phyloP scores from a whole-genome alignment of 257 asterid species.

The Lycium barbarum region DNA sequence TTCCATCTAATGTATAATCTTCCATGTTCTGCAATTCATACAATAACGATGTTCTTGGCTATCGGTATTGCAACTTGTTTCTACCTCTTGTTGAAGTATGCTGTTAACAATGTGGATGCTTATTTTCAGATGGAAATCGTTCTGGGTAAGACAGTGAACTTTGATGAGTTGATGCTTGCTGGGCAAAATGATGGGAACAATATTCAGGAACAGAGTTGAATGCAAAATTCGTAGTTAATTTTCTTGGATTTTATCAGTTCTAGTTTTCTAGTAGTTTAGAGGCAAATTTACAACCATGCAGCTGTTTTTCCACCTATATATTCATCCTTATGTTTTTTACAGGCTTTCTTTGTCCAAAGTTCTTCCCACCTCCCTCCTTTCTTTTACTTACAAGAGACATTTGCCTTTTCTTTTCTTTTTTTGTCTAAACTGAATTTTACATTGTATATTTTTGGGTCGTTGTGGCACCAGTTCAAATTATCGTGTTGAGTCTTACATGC shows the following conservation, averaged over 20 bases:
- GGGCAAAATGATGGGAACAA: constrained; percentile 56
- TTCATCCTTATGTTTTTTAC: neutral
- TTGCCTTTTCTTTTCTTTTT: neutral
- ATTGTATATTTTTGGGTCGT: neutral
- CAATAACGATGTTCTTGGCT: neutral
- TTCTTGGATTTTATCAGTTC: neutral
- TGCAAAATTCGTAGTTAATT: neutral
- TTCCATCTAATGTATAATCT: neutral
- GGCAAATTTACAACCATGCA: neutral
- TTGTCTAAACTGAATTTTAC: neutral
- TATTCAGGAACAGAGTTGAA: constrained; percentile 47
- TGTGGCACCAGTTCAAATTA: neutral
- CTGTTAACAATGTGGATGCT: neutral
- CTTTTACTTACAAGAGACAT: neutral
- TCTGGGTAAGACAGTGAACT: constrained; percentile 73
- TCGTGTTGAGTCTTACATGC: neutral
- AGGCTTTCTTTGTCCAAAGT: neutral
- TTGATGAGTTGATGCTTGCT: constrained; percentile 72
- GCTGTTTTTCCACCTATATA: neutral
- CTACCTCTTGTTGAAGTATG: neutral
- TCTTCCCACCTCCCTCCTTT: neutral
- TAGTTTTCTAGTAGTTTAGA: neutral
- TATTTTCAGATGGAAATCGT: constrained; percentile 67
- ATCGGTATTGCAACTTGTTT: neutral
- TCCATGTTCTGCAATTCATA: neutral